Base-by-base conservation (phyloP, 371 early-diverging fungal genomes). In the Rhizopus delemar region DNA sequence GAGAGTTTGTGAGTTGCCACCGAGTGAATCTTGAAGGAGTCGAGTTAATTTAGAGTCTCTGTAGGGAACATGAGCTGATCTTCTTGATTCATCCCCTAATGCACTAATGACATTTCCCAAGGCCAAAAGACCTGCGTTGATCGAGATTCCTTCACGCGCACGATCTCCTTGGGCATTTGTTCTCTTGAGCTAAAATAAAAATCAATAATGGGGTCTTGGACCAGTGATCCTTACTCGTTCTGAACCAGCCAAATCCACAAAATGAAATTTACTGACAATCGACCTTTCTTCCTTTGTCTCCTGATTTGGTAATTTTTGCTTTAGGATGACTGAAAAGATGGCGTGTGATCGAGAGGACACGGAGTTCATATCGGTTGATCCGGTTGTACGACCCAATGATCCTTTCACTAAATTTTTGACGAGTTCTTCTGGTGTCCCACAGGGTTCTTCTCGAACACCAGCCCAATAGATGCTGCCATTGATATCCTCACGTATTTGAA, bases 21-120 rank as follows among this genome's bases (percentile, higher is more conserved):
- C 97, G 22, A 99, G 82, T 28, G 93, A 92, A 69, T 95, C 93
- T 74, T 98, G 94, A 56, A 99, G 86, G 46, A 99, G 82, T 50
- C 85, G 85, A 1, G 74, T 77, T 34, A 99, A 82, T 74, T 99
- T 99, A 13, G 92, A 91, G 69, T 99, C 77, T 67, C 99, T 87
- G 68, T 93, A 99, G 7, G 99, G 99, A 15, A 99, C 86, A 59
- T 90, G 89, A 2, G 79, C 67, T 0, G 81, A 70, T 51, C 70
- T 81, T 56, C 89, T 73, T 3, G 86, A 68, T 62, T 92, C 86
- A 61, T 97, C 97, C 43, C 91, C 92, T n/a, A 99, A 84, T 0
- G 99, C 99, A 39, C 90, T 91, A 41, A 99, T 99, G 12, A 99
- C 99, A 70, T 99, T 99, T 51, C 99, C 99, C 11, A 99, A 84